These are phyloP conservation scores for Panellus pusillus DNA, from an alignment of 768 basidiomycete species.

Conservation along the genomic window DNA sequence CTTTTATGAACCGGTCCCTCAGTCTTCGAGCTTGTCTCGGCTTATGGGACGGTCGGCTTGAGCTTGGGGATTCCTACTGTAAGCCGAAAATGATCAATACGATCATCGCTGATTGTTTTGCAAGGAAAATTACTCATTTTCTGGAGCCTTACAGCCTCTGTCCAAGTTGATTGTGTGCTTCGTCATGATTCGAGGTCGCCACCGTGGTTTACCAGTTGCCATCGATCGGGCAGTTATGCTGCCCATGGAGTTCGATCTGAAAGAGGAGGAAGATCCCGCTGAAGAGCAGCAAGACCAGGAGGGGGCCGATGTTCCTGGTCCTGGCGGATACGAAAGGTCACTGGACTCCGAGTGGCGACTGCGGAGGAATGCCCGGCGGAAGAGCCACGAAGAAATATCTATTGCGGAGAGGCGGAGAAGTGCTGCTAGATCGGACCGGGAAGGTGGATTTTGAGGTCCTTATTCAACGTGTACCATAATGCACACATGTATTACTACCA, in stretches of 20 bases:
- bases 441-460: not conserved
- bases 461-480: not conserved
- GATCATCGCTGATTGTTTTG: conserved; percentile 7
- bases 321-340: conserved; percentile 10
- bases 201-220: conserved; percentile 84
- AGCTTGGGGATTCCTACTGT: conserved; percentile 87
- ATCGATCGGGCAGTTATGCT: conserved; percentile 87
- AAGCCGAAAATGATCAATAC: conserved; percentile 24
- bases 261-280: conserved; percentile 1
- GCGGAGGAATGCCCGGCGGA: conserved; percentile 6
- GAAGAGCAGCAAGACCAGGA: conserved; percentile 10
- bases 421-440: conserved; percentile 9
- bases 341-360: conserved; percentile 13
- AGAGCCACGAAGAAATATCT: conserved; percentile 10
- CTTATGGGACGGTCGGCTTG: conserved; percentile 87
- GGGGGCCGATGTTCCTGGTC: not conserved
- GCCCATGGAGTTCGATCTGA: conserved; percentile 57
- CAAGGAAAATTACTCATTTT: conserved; percentile 80
- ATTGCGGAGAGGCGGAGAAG: conserved; percentile 4
- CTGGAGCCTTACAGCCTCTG: conserved; percentile 72
- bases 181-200: conserved; percentile 94
- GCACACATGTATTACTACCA: not conserved
- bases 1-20: not conserved
- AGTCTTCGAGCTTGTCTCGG: conserved; percentile 89
- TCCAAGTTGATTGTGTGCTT: conserved; percentile 85